Evolutionary conservation across 768 basidiomycete genomes (phyloP), one percentile per base, ranked within the genome.

Genomic region (Termitomyces sp.): DNA sequence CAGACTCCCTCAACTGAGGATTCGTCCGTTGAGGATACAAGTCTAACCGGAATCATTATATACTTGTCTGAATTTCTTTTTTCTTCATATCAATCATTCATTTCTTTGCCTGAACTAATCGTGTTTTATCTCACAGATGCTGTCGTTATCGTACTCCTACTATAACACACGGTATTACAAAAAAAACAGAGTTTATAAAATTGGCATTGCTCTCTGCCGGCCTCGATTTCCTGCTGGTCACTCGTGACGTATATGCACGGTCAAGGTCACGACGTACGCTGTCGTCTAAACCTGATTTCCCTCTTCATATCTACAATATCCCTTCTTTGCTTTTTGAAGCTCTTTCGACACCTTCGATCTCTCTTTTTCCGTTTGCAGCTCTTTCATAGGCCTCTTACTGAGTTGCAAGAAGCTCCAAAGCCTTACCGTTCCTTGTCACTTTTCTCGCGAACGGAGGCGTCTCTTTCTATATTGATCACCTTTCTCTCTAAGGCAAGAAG

Each of bases 1-100:
- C 84, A 89, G 90, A 92, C 91, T 92, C 90, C 90, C 91, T 92
- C 90, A 69, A 87, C 90, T 76, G 90, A 92, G 83, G 78, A 74
- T 70, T 70, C 66, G 72, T 76, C 77, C 79, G 57, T 65, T 87
- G 90, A 85, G 79, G 90, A 90, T 74, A 74, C 68, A 64, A n/a
- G 85, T 87, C 86, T 89, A 87, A 81, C 89, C 89, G 88, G 88
- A 90, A 90, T 90, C 89, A 89, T 87, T 85, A 85, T 85, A 75
- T 69, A 67, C 69, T 77, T 75, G 78, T 87, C 89, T 91, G 89
- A 91, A 53, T 46, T 65, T 47, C 29, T 12, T 17, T n/a, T n/a
- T n/a, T n/a, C n/a, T 45, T 5, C 8, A 2, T 0, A 11, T 2
- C 35, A 17, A 27, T 17, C 5, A 3, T 38, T n/a, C n/a, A n/a